Evolutionary conservation across 139 green algal genomes (phyloP).

Genomic region (Chlorella sp.): DNA sequence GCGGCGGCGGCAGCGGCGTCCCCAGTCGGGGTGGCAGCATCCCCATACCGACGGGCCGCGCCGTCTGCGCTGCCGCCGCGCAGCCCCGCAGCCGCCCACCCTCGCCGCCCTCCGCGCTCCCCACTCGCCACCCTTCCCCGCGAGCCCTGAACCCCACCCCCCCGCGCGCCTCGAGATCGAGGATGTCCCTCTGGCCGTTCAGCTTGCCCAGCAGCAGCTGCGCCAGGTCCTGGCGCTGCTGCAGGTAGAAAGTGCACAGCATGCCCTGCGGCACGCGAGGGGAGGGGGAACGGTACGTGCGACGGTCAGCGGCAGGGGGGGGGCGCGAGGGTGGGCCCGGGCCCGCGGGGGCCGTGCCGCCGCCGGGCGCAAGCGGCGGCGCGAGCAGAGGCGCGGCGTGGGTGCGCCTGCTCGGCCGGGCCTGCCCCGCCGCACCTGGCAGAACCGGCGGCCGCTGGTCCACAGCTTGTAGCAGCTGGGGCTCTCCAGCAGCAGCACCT

Average conservation of each 20-base stretch:
- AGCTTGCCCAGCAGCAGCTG: not conserved
- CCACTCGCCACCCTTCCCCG: no score
- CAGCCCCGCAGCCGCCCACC: no score
- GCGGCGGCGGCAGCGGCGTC: no score
- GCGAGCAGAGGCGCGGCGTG: not conserved
- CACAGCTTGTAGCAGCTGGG: constrained; percentile 31
- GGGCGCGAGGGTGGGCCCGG: no score
- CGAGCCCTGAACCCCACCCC: no score
- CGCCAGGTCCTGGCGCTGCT: constrained; percentile 34
- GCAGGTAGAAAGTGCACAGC: constrained; percentile 25
- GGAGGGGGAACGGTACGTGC: not conserved
- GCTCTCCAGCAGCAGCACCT: constrained; percentile 24
- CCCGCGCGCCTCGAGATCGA: constrained; percentile 34
- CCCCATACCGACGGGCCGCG: no score
- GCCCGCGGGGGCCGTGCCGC: no score
- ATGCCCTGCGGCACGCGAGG: constrained; percentile 1
- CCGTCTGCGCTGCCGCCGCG: no score
- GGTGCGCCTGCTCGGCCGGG: not conserved
- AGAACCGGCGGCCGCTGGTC: constrained; percentile 30
- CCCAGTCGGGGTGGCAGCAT: no score
- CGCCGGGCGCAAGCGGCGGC: not conserved
- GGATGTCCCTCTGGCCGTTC: constrained; percentile 12
- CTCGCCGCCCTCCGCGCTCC: no score
- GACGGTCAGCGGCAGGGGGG: no score
- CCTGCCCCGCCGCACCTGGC: constrained; percentile 6